phyloP scores from a whole-genome alignment of 257 asterid genomes.

The Nicotiana benthamiana region DNA sequence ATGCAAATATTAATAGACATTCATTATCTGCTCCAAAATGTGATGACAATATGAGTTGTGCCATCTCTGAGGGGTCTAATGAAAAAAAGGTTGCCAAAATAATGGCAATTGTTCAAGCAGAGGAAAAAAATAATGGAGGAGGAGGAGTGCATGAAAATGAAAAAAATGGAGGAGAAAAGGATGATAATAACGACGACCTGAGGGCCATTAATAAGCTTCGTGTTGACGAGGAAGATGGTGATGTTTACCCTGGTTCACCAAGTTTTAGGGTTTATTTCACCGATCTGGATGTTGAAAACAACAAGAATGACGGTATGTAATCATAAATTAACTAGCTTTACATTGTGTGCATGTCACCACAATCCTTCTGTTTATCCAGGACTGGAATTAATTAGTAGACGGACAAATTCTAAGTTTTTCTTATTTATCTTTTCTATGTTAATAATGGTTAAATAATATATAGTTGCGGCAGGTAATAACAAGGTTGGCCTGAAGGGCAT shows the following conservation, averaged over 20 bases:
- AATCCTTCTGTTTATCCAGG: background rate
- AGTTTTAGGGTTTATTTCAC: constrained; percentile 41
- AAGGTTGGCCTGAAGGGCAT: background rate
- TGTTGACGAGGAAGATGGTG: background rate
- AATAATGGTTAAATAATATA: too few relatives aligned
- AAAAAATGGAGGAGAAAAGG: background rate
- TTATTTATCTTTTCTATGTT: background rate
- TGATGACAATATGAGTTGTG: background rate
- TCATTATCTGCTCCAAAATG: background rate
- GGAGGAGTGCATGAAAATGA: background rate
- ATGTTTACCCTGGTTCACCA: constrained; percentile 29
- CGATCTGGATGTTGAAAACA: constrained; percentile 10
- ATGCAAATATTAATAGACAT: background rate
- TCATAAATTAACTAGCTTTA: background rate
- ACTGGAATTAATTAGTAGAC: background rate
- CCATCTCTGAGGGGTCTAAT: background rate
- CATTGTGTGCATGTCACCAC: too few relatives aligned
- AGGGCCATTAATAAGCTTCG: constrained; percentile 24
- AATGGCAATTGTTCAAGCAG: background rate
- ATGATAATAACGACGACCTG: constrained; percentile 12
- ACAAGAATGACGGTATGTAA: background rate
- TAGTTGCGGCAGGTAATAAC: background rate
- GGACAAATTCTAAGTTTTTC: background rate
- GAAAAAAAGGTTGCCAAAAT: background rate
- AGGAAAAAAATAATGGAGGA: background rate